These are phyloP conservation scores for Stipa capillata DNA, from an alignment of 176 grass and related monocot species.

Conservation along the genomic window DNA sequence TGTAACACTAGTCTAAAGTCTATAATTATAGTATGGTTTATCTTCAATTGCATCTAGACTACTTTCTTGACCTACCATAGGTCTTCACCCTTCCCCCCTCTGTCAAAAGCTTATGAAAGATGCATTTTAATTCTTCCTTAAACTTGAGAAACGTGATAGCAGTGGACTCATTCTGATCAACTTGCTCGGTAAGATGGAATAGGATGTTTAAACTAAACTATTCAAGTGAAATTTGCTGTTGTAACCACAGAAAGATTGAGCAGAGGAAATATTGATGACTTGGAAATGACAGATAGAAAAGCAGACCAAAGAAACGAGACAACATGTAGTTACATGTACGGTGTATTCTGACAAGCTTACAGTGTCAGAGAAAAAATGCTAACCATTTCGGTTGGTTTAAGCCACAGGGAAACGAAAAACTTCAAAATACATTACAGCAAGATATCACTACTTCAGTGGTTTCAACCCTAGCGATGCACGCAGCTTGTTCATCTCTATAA, in stretches of 20 bases:
- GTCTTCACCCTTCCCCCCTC: neutral
- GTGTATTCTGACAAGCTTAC: neutral
- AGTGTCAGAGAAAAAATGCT: neutral
- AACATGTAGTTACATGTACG: constrained; percentile 10
- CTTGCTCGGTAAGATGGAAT: neutral
- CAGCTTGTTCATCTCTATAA: constrained; percentile 36
- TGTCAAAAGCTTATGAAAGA: neutral
- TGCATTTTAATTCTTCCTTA: neutral
- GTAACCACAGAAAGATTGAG: neutral
- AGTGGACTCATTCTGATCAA: neutral
- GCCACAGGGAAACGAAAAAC: neutral
- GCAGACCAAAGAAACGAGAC: neutral
- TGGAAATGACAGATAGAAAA: neutral
- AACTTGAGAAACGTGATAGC: neutral
- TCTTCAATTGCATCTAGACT: neutral
- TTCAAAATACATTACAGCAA: neutral
- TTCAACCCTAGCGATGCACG: neutral
- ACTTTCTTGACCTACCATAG: neutral
- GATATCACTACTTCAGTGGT: neutral
- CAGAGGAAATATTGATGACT: neutral
- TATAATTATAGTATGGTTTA: neutral
- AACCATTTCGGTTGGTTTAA: neutral
- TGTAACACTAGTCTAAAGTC: neutral
- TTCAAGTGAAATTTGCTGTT: neutral
- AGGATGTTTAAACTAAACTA: neutral